Percentiles rank a stretch among this genome's conserved stretches.
These are phyloP conservation scores for Starmerella sirachaensis DNA, from an alignment of 805 yeast species.

Conservation along the genomic window DNA sequence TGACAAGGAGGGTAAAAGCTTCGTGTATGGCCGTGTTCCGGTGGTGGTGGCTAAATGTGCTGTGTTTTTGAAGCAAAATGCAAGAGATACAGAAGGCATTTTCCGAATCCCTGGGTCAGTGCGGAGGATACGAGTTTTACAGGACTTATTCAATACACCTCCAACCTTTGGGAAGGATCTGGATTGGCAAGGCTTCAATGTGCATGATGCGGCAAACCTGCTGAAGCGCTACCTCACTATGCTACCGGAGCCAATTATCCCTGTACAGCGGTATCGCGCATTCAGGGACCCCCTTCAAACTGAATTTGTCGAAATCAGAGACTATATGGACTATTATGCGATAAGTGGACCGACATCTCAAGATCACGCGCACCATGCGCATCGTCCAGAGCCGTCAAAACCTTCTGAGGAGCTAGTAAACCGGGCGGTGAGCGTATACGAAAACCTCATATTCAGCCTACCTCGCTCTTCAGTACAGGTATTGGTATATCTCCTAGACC, in stretches of 20 bases:
- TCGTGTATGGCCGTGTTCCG: slow-evolving; percentile 81
- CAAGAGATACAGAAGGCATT: slow-evolving; percentile 71
- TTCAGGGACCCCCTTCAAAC: slow-evolving; percentile 63
- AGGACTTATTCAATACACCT: slow-evolving; percentile 68
- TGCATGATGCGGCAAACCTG: slow-evolving; percentile 91
- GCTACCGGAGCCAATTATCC: slow-evolving; percentile 85
- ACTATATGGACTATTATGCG: slow-evolving; percentile 49
- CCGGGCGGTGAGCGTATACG: slow-evolving; percentile 47
- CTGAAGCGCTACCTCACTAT: slow-evolving; percentile 76
- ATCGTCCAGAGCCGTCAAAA: not conserved
- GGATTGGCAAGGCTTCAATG: slow-evolving; percentile 86
- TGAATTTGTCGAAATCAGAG: slow-evolving; percentile 46
- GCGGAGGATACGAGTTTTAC: slow-evolving; percentile 76
- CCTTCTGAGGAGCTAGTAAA: slow-evolving; percentile 4
- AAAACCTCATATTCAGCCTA: slow-evolving; percentile 49
- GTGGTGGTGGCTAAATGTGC: slow-evolving; percentile 95
- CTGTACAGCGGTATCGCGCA: slow-evolving; percentile 58
- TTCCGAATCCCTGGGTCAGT: slow-evolving; percentile 88
- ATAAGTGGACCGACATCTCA: slow-evolving; percentile 2
- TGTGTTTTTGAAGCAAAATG: slow-evolving; percentile 60
- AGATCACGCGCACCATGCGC: not conserved
- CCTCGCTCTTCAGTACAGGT: slow-evolving; percentile 74
- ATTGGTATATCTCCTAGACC: slow-evolving; percentile 72
- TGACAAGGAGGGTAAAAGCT: slow-evolving; percentile 44
- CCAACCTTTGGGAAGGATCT: slow-evolving; percentile 83